phyloP scores from a whole-genome alignment of 108 stramenopile genomes.

The Cyclotella baltica region DNA sequence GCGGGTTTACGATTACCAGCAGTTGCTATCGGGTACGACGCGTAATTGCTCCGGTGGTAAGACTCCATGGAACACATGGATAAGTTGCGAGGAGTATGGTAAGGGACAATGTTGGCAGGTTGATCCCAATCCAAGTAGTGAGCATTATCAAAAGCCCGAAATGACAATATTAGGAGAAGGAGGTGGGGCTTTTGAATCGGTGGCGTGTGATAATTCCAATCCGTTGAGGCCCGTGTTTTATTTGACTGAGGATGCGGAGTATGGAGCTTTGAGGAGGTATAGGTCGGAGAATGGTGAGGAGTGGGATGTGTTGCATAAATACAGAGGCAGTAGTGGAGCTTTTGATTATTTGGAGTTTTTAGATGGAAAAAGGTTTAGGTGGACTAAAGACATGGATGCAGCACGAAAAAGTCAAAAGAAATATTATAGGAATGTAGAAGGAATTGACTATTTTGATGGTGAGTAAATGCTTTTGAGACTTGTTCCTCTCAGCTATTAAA shows the following conservation, averaged over 20 bases:
- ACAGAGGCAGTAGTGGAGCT: slow-evolving; percentile 17
- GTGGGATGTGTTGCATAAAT: slow-evolving; percentile 37
- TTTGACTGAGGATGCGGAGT: slow-evolving; percentile 40
- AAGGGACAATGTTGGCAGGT: slow-evolving; percentile 66
- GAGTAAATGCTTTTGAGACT: background rate
- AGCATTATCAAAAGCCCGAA: slow-evolving; percentile 26
- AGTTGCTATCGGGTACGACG: slow-evolving; percentile 32
- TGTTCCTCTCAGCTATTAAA: too few species aligned
- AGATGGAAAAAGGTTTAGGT: slow-evolving; percentile 25
- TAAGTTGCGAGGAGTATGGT: slow-evolving; percentile 66
- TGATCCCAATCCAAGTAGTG: slow-evolving; percentile 60
- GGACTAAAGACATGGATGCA: slow-evolving; percentile 25
- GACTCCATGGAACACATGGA: slow-evolving; percentile 69
- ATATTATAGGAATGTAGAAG: slow-evolving; percentile 52
- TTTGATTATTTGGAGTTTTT: slow-evolving; percentile 42
- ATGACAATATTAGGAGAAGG: slow-evolving; percentile 33
- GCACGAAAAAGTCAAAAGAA: slow-evolving; percentile 22
- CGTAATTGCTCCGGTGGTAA: slow-evolving; percentile 52
- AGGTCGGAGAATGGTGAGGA: slow-evolving; percentile 28
- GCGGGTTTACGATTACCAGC: slow-evolving; percentile 31
- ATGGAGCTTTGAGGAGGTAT: slow-evolving; percentile 42
- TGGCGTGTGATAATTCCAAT: slow-evolving; percentile 39
- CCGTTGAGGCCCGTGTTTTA: slow-evolving; percentile 45
- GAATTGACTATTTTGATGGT: slow-evolving; percentile 53
- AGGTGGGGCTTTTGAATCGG: slow-evolving; percentile 52